These are phyloP conservation scores for Acer saccharum DNA, from an alignment of 345 rosid genomes.

Conservation along the genomic window DNA sequence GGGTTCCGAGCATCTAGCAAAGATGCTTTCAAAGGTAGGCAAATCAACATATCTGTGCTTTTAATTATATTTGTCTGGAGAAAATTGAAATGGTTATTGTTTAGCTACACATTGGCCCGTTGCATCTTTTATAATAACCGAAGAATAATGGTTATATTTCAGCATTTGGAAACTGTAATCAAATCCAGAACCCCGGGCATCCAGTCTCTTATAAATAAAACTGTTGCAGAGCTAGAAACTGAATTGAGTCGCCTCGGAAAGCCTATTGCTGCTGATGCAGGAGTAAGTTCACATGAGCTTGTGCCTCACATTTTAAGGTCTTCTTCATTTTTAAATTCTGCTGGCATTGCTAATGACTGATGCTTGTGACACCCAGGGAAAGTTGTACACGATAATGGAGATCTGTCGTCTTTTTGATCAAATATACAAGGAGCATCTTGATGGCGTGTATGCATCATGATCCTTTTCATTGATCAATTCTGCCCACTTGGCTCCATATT, in stretches of 20 bases:
- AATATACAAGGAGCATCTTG: slow-evolving; percentile 94
- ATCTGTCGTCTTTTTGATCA: slow-evolving; percentile 95
- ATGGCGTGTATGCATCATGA: slow-evolving; percentile 73
- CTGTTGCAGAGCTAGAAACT: slow-evolving; percentile 77
- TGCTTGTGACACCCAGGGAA: slow-evolving; percentile 68
- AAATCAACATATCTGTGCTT: background rate
- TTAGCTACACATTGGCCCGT: background rate
- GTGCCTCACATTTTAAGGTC: slow-evolving; percentile 6
- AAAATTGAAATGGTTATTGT: background rate
- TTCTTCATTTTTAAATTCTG: background rate
- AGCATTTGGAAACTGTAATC: slow-evolving; percentile 99
- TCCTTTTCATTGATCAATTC: slow-evolving; percentile 3
- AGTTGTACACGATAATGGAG: slow-evolving; percentile 94
- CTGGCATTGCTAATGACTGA: slow-evolving; percentile 21
- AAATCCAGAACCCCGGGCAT: slow-evolving; percentile 94
- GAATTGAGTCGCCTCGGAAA: slow-evolving; percentile 96
- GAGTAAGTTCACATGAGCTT: slow-evolving; percentile 52
- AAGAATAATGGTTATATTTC: slow-evolving; percentile 30
- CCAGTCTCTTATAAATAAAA: slow-evolving; percentile 94
- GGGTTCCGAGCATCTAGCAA: slow-evolving; percentile 99
- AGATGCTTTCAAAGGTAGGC: slow-evolving; percentile 88
- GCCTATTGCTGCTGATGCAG: slow-evolving; percentile 98
- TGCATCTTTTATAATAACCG: slow-evolving; percentile 9
- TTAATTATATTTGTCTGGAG: background rate
- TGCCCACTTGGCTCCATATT: slow-evolving; percentile 6